Percentiles rank a stretch among this genome's conserved stretches.
Evolutionary conservation across 2,329 filamentous ascomycete species (phyloP).

Genomic region (Tolypocladium endophyticum): DNA sequence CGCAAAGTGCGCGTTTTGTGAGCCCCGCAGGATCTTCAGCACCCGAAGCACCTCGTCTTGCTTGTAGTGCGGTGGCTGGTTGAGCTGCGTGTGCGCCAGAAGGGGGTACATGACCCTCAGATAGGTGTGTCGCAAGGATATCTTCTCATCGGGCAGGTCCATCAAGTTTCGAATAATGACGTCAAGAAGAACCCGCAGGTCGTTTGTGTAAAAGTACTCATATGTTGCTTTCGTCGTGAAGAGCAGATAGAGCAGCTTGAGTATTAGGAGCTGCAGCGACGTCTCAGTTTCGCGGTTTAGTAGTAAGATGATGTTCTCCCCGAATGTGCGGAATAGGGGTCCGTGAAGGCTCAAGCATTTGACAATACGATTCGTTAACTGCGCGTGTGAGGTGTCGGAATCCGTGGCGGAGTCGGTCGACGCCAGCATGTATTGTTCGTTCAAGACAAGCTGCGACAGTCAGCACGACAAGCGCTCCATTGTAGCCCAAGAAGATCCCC

Average conservation of each 20-base stretch:
- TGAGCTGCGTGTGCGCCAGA: conserved; percentile 83
- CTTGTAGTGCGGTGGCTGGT: conserved; percentile 82
- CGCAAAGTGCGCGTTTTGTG: conserved; percentile 63
- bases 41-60: conserved; percentile 71
- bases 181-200: conserved; percentile 85
- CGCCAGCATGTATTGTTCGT: conserved; percentile 94
- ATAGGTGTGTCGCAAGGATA: conserved; percentile 79
- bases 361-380: conserved; percentile 84
- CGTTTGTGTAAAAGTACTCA: conserved; percentile 98
- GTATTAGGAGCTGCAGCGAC: conserved; percentile 85
- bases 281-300: conserved; percentile 93
- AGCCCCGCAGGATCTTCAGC: conserved; percentile 56
- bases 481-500: no score
- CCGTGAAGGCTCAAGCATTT: conserved; percentile 80
- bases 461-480: conserved; percentile 3
- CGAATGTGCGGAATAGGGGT: conserved; percentile 80
- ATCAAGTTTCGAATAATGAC: conserved; percentile 96
- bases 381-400: conserved; percentile 25
- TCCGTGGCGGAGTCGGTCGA: conserved; percentile 41
- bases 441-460: conserved; percentile 66
- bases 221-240: conserved; percentile 88
- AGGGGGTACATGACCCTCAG: conserved; percentile 85
- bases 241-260: conserved; percentile 89
- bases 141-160: conserved; percentile 77
- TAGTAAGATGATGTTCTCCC: conserved; percentile 91